Conservation (phyloP, 306 rosid genomes). For the Quercus cerris region DNA sequence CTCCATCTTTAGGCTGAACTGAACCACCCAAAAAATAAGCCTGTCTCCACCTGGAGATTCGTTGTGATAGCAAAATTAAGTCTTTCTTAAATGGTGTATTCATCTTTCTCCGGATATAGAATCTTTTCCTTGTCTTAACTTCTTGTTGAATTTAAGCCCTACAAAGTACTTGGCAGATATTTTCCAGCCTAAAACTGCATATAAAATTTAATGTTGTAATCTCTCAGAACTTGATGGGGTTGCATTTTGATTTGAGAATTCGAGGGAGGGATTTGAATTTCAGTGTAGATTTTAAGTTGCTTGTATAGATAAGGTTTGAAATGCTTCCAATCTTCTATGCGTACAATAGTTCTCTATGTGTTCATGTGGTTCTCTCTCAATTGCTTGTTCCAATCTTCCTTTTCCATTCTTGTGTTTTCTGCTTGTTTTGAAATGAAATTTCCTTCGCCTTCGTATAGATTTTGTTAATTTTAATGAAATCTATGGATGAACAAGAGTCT, state of each 20-base stretch:
- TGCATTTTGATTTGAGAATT: neutral
- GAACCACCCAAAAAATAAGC: neutral
- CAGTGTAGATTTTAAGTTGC: neutral
- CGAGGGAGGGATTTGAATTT: neutral
- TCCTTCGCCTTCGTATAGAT: neutral
- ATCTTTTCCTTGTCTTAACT: neutral
- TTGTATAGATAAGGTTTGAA: neutral
- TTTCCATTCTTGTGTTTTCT: too few relatives aligned
- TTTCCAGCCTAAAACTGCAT: neutral
- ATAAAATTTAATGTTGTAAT: neutral
- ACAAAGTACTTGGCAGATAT: neutral
- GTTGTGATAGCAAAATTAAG: neutral
- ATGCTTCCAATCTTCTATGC: neutral
- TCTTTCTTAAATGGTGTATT: neutral
- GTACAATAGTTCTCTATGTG: too few relatives aligned
- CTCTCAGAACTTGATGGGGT: neutral
- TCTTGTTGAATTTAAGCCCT: neutral
- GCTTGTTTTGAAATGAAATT: too few relatives aligned
- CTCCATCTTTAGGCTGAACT: neutral
- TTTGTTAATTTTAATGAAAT: neutral
- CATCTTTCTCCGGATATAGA: neutral
- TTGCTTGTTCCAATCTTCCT: too few relatives aligned
- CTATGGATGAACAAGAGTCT: neutral
- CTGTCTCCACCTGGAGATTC: neutral
- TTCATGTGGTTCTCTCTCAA: too few relatives aligned